Percentiles rank a stretch among this genome's conserved stretches.
Evolutionary conservation across 1,139 yeast genomes (phyloP).

Genomic region (Ogataea hybrid): DNA sequence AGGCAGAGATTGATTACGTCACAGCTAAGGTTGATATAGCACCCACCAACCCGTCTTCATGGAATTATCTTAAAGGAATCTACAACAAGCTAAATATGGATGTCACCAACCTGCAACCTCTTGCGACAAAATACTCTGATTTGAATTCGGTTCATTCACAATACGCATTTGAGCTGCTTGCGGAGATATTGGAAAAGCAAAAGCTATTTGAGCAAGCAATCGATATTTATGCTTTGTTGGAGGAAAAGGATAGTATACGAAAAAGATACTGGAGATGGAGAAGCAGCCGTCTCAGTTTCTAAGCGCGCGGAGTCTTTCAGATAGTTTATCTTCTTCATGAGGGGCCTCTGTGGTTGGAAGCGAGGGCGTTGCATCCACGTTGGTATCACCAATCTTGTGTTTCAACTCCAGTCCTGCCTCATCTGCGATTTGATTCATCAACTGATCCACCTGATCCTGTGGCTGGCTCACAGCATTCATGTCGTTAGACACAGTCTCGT

Average conservation of each 20-base stretch:
- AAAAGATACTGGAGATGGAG: slow-evolving; percentile 58
- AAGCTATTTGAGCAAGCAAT: slow-evolving; percentile 36
- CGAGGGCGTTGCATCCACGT: slow-evolving; percentile 22
- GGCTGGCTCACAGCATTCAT: slow-evolving; percentile 90
- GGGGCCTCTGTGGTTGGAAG: slow-evolving; percentile 45
- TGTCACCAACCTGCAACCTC: slow-evolving; percentile 39
- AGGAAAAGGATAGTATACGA: slow-evolving; percentile 65
- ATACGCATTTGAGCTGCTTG: slow-evolving; percentile 67
- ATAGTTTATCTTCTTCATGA: slow-evolving; percentile 82
- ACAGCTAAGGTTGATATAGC: slow-evolving; percentile 48
- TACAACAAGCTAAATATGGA: slow-evolving; percentile 34
- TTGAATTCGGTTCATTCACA: slow-evolving; percentile 43
- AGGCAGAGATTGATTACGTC: slow-evolving; percentile 39
- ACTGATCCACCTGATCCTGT: slow-evolving; percentile 90
- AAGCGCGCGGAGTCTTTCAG: slow-evolving; percentile 85
- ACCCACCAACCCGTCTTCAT: slow-evolving; percentile 83
- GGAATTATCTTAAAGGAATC: slow-evolving; percentile 79
- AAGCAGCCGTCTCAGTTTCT: slow-evolving; percentile 33
- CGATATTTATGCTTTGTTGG: slow-evolving; percentile 48
- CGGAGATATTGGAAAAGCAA: slow-evolving; percentile 42
- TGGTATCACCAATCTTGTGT: slow-evolving; percentile 50
- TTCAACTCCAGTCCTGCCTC: slow-evolving; percentile 95
- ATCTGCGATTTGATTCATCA: slow-evolving; percentile 93
- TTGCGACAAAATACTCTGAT: slow-evolving; percentile 44
- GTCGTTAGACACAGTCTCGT: slow-evolving; percentile 84